Evolutionary conservation across 768 basidiomycete genomes (phyloP), one percentile per base, ranked within the genome.

Genomic region (Suillus brevipes): DNA sequence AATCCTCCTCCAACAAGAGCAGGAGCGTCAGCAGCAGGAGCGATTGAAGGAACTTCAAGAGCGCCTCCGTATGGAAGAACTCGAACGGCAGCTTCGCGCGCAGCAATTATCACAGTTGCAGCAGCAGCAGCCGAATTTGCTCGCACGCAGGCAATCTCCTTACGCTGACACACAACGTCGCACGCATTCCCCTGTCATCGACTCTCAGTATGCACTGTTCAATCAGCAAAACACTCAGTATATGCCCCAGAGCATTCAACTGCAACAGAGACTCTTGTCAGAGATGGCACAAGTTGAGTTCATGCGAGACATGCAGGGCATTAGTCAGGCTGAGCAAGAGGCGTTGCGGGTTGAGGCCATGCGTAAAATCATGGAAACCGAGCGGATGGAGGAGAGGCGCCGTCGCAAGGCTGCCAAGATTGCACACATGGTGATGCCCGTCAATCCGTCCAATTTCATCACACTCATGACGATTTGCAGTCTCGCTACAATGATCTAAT

Each of bases 401-500:
- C 85, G 92, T 65, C 82, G 87, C 50, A 91, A 90, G 70, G 90
- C 91, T 23, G 85, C 86, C 45, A 97, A 97, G 78, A 94, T 97
- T 68, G 89, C 91, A 25, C 88, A 92, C 68, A 95, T 96, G 92
- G 94, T 90, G 70, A 57, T 77, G 23, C 4, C 38, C 9, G 47
- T 42, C 45, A 47, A 63, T 37, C n/a, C 31, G 50, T 16, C 47
- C n/a, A 36, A 28, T n/a, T 61, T 58, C 34, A 31, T 61, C 13
- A 28, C 8, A 43, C 61, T 69, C 9, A 73, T 64, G 42, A 42
- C 34, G 34, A 47, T 68, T 23, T 68, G 10, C 61, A 95, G 94
- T 87, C 95, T 66, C 88, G 92, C 65, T 95, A 95, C 73, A 97
- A 97, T 70, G 94, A 95, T 75, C 83, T 96, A 43, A 97, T 97